phyloP scores from a whole-genome alignment of 139 green algal species.

The Haematococcus sp. region DNA sequence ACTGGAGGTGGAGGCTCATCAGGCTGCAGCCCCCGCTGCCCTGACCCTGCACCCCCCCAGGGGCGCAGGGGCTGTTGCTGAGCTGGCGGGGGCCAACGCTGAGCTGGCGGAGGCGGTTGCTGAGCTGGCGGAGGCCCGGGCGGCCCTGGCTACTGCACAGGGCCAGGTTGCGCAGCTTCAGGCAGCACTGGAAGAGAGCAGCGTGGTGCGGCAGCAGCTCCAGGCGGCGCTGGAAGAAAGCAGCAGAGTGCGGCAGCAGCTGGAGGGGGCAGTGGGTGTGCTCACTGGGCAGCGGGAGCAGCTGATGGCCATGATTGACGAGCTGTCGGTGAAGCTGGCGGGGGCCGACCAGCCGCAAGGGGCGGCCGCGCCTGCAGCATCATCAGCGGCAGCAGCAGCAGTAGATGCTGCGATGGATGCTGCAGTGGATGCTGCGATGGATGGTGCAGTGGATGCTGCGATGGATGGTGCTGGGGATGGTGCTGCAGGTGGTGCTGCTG shows the following conservation, averaged over 20 bases:
- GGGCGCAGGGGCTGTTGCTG: not conserved
- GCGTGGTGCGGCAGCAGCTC: not conserved
- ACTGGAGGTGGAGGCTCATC: no score
- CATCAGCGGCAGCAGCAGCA: slow-evolving; percentile 21
- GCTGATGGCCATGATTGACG: slow-evolving; percentile 9
- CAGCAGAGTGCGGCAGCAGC: not conserved
- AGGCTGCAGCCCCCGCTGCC: no score
- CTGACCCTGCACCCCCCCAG: no score
- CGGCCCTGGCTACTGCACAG: not conserved
- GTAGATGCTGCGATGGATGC: slow-evolving; percentile 9
- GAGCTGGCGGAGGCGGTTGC: not conserved
- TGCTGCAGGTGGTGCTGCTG: no score
- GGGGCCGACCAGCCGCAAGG: not conserved
- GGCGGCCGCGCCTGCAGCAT: slow-evolving; percentile 7
- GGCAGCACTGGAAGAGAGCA: not conserved
- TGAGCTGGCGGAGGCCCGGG: not conserved
- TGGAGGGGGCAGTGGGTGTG: not conserved
- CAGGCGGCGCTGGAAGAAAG: not conserved
- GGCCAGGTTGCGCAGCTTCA: not conserved
- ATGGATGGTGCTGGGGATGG: no score
- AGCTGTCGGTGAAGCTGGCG: slow-evolving; percentile 5
- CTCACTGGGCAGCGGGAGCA: not conserved
- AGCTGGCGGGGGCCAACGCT: slow-evolving; percentile 1
- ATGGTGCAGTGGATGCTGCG: no score
- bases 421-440: no score